Base-by-base conservation (phyloP, 1,139 yeast species). In the Hansenula sp. region DNA sequence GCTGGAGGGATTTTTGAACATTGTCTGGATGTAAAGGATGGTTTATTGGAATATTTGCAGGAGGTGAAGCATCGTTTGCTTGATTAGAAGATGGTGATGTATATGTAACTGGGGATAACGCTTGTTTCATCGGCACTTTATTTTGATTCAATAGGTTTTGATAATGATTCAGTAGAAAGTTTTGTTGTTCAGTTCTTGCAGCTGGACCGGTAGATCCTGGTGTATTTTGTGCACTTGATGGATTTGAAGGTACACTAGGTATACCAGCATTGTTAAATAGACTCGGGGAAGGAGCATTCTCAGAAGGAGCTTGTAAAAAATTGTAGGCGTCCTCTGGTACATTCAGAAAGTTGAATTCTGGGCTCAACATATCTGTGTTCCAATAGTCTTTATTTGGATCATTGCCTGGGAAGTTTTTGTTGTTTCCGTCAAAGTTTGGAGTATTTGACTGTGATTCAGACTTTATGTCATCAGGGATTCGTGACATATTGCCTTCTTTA, bases 271-370 rank as follows among this genome's bases (percentile, higher is more conserved):
- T 4, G 6, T 17, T 19, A 18, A 33, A 33, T 9, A 33, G 25
- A 13, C 35, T 33, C 13, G 35, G 29, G 6, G 35, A 33, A 5
- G 35, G 24, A 2, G 19, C 18, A 18, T 22, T 24, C 12, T 13
- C 24, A 9, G 35, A 25, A 4, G 35, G 21, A 3, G 50, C 42
- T 43, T 51, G 47, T 20, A 52, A 45, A 44, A 43, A 59, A 53
- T 43, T 33, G 38, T 41, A 26, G 12, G 40, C 16, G 5, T 48
- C 51, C 17, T 46, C 47, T 10, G 56, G 46, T 44, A 55, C 51
- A 50, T 61, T 48, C 50, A 68, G 34, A 48, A 53, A 48, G 56
- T 62, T 43, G 56, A 62, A 43, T 52, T 63, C 43, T 53, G 54
- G 19, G 50, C 53, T 30, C 22, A 50, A 28, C 20, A 42, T 33